A percentile compares a stretch with the other conserved stretches of the same genome.
Evolutionary conservation across 768 basidiomycete genomes (phyloP).

Genomic region (Pulveroboletus sp.): DNA sequence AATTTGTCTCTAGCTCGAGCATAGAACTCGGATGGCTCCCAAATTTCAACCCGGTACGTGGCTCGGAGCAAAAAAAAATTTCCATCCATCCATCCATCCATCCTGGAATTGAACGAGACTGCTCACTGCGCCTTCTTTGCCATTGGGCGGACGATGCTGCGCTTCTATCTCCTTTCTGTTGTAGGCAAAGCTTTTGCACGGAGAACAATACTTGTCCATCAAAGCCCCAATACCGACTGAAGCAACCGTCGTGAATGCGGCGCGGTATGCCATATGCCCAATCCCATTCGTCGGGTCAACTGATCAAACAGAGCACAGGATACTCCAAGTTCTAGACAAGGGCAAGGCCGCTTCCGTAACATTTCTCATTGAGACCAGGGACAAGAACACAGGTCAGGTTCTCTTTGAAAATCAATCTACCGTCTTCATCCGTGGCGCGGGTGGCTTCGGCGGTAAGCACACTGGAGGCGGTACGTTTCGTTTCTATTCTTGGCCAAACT

Average conservation of each 20-base stretch:
- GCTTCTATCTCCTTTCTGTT: background rate
- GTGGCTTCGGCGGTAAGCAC: constrained; percentile 95
- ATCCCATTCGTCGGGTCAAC: background rate
- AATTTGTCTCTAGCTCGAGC: constrained; percentile 67
- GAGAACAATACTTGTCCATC: constrained; percentile 92
- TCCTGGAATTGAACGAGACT: background rate
- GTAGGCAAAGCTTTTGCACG: constrained; percentile 94
- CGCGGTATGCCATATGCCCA: constrained; percentile 43
- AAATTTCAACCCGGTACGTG: constrained; percentile 83
- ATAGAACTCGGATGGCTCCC: constrained; percentile 84
- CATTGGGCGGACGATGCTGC: background rate
- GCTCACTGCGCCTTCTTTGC: background rate
- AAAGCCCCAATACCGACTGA: constrained; percentile 82
- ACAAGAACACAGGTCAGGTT: constrained; percentile 70
- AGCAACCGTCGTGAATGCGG: constrained; percentile 71
- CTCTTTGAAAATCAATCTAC: constrained; percentile 93
- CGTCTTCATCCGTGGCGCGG: constrained; percentile 86
- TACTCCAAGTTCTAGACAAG: constrained; percentile 81
- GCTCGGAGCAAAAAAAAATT: background rate
- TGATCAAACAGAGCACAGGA: constrained; percentile 34
- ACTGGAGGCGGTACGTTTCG: constrained; percentile 60
- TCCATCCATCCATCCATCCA: background rate
- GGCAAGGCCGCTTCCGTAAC: constrained; percentile 94
- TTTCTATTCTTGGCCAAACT: constrained; percentile 1
- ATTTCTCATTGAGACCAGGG: constrained; percentile 68